phyloP scores from a whole-genome alignment of 1,284 basidiomycete genomes.

The Bjerkandera adusta region DNA sequence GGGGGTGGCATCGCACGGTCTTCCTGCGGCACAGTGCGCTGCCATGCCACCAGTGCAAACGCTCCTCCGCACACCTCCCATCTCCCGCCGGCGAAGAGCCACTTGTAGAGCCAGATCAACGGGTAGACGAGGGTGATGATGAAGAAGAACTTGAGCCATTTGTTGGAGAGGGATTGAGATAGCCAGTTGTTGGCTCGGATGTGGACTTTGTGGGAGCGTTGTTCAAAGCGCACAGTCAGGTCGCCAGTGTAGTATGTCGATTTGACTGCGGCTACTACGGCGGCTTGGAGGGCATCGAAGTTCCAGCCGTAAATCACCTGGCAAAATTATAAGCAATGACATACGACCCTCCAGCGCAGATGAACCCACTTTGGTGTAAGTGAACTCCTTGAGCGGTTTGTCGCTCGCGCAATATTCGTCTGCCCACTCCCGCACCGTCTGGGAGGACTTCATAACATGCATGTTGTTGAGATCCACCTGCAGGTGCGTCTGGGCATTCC shows the following conservation, averaged over 20 bases:
- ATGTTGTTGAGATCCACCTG: not conserved
- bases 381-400: slow-evolving; percentile 65
- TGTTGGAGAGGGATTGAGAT: slow-evolving; percentile 19
- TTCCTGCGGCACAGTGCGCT: slow-evolving; percentile 15
- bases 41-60: slow-evolving; percentile 55
- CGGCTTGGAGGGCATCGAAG: slow-evolving; percentile 48
- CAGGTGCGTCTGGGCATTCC: not conserved
- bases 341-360: not conserved
- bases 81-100: slow-evolving; percentile 51
- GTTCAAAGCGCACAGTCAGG: slow-evolving; percentile 48
- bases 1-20: not conserved
- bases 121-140: slow-evolving; percentile 68
- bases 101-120: slow-evolving; percentile 71
- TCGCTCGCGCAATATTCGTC: slow-evolving; percentile 63
- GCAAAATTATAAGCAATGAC: not conserved
- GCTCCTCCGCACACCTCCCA: slow-evolving; percentile 72
- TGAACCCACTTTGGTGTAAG: slow-evolving; percentile 49
- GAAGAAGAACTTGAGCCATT: slow-evolving; percentile 62
- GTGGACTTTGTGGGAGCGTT: slow-evolving; percentile 42
- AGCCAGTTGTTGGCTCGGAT: slow-evolving; percentile 55
- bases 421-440: slow-evolving; percentile 64
- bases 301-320: slow-evolving; percentile 73
- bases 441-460: slow-evolving; percentile 41
- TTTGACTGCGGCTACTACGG: slow-evolving; percentile 49
- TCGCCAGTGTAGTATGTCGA: slow-evolving; percentile 49